Percentiles rank a stretch among this genome's conserved stretches.
Conservation (phyloP, 257 asterid genomes). For the Anisodus tanguticus region DNA sequence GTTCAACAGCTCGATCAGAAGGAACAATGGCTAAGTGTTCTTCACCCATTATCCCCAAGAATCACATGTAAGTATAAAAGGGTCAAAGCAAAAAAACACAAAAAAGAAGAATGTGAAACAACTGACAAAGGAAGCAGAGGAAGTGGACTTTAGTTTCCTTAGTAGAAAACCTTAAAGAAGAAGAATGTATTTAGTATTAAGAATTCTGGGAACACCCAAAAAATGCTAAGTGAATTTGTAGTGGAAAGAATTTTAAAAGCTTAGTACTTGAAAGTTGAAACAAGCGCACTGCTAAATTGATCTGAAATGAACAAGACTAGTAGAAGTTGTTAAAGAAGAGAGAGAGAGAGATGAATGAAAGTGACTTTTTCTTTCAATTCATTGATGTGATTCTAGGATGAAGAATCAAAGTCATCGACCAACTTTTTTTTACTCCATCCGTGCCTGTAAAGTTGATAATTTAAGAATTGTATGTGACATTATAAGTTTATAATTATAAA, state of each 20-base stretch:
- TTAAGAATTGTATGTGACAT: too few relatives aligned
- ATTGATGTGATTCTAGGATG: constrained; percentile 38
- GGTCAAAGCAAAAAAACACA: constrained; percentile 40
- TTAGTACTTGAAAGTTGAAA: background rate
- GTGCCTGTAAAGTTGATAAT: too few relatives aligned
- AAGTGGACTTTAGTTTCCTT: constrained; percentile 38
- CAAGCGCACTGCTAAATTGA: background rate
- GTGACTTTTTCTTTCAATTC: background rate
- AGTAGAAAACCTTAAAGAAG: constrained; percentile 39
- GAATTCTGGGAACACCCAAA: constrained; percentile 17
- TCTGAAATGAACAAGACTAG: background rate
- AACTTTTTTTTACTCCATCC: background rate
- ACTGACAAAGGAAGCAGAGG: background rate
- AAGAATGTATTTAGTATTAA: background rate
- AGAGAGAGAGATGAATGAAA: background rate
- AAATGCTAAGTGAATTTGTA: background rate
- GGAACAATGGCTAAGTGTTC: constrained; percentile 27
- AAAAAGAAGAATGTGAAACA: constrained; percentile 26
- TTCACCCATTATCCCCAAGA: constrained; percentile 35
- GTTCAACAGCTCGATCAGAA: constrained; percentile 40
- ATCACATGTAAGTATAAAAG: constrained; percentile 34
- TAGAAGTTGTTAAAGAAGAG: background rate
- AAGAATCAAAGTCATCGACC: constrained; percentile 18
- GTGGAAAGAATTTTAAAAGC: constrained; percentile 27
- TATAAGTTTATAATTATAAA: too few relatives aligned